phyloP scores from a whole-genome alignment of 257 asterid species.

The Jacaranda mimosifolia region DNA sequence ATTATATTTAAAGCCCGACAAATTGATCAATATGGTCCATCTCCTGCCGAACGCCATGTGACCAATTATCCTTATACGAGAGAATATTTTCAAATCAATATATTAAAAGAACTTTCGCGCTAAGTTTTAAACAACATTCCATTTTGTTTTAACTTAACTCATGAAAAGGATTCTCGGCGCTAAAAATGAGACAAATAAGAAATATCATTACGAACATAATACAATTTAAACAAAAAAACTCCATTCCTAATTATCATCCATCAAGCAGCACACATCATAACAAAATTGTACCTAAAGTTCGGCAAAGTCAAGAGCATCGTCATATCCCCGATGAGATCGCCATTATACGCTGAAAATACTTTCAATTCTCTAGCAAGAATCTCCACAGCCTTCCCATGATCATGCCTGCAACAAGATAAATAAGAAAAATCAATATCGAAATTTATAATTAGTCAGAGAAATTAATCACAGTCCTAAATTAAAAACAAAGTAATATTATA shows the following conservation, averaged over 20 bases:
- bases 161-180: background rate
- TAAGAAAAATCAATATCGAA: constrained; percentile 20
- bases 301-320: constrained; percentile 56
- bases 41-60: no score
- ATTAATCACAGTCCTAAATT: background rate
- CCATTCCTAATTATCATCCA: constrained; percentile 21
- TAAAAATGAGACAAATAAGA: background rate
- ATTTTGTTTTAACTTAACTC: background rate
- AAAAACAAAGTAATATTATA: background rate
- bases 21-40: no score
- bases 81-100: no score
- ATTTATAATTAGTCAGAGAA: no score
- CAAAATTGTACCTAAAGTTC: constrained; percentile 51
- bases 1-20: no score
- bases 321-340: constrained; percentile 57
- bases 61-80: no score
- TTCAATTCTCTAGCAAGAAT: constrained; percentile 64
- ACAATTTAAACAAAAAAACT: constrained; percentile 3
- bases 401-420: constrained; percentile 47
- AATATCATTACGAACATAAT: background rate
- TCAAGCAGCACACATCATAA: constrained; percentile 8
- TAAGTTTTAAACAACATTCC: no score
- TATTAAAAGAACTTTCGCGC: no score
- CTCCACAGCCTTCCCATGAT: constrained; percentile 61
- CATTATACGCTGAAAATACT: constrained; percentile 52